Conservation (phyloP, 257 asterid genomes). For the Solanum pennellii region DNA sequence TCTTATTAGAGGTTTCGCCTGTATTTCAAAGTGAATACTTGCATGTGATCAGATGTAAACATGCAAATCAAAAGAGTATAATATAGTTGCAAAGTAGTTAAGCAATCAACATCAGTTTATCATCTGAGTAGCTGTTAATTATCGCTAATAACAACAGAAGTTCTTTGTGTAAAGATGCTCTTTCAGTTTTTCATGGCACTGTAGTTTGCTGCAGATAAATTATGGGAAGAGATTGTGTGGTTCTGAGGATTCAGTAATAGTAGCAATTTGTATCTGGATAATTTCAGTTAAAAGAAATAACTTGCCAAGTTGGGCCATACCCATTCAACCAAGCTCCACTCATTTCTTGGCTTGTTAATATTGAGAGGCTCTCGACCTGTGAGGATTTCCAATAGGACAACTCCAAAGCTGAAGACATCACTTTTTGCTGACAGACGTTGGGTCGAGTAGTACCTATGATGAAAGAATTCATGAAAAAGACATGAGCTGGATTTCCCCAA, state of each 20-base stretch:
- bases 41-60: neutral
- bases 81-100: neutral
- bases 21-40: constrained; percentile 1
- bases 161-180: neutral
- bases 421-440: constrained; percentile 73
- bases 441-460: constrained; percentile 62
- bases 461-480: neutral
- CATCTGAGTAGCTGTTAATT: neutral
- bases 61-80: neutral
- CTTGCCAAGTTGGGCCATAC: constrained; percentile 25
- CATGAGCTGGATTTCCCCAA: neutral
- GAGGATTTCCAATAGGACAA: constrained; percentile 55
- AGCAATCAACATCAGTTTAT: neutral
- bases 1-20: constrained; percentile 78
- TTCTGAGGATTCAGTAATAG: neutral
- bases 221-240: neutral
- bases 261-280: neutral
- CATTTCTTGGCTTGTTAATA: constrained; percentile 56
- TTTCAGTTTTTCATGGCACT: neutral
- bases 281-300: neutral
- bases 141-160: neutral
- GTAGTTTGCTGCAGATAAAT: neutral
- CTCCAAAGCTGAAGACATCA: constrained; percentile 85
- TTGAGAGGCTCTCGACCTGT: constrained; percentile 85
- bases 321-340: constrained; percentile 94